These are phyloP conservation scores for Allomyces macrogynus DNA, from an alignment of 192 early-diverging fungal species.

Conservation along the genomic window DNA sequence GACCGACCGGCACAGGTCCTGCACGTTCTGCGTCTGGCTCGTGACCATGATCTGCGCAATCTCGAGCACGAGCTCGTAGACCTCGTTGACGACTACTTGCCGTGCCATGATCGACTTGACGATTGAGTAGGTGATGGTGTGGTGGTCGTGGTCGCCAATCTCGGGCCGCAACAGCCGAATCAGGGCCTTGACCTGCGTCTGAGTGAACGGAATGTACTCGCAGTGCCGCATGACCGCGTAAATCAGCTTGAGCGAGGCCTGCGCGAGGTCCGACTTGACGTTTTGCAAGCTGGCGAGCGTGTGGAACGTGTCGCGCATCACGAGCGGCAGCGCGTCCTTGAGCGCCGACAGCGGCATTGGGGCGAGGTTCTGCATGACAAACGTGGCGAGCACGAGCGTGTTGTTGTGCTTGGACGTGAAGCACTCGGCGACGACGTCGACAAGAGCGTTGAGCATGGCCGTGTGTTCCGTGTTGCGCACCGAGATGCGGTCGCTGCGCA, in stretches of 20 bases:
- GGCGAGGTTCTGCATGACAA: constrained; percentile 49
- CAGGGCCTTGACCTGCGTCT: constrained; percentile 55
- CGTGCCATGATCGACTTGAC: constrained; percentile 71
- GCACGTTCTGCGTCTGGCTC: constrained; percentile 49
- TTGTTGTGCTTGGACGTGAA: constrained; percentile 62
- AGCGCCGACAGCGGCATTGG: constrained; percentile 53
- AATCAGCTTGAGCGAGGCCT: constrained; percentile 64
- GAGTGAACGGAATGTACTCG: constrained; percentile 40
- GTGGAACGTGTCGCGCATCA: constrained; percentile 58
- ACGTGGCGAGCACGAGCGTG: constrained; percentile 44
- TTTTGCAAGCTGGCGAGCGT: constrained; percentile 41
- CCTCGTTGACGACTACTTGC: constrained; percentile 62
- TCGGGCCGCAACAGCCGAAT: constrained; percentile 66
- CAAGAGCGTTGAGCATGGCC: constrained; percentile 56
- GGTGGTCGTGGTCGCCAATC: constrained; percentile 69
- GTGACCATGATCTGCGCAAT: constrained; percentile 70
- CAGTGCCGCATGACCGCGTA: constrained; percentile 60
- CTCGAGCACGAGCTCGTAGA: constrained; percentile 85
- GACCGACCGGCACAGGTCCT: constrained; percentile 62
- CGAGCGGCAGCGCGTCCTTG: constrained; percentile 36
- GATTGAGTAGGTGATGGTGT: constrained; percentile 63
- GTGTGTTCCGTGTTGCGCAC: constrained; percentile 34
- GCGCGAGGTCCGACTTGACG: constrained; percentile 45
- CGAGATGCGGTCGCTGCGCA: constrained; percentile 39
- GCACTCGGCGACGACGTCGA: constrained; percentile 55